Percentiles rank a stretch among this genome's conserved stretches.
phyloP scores from a whole-genome alignment of 306 rosid species.

The Prunus padus region DNA sequence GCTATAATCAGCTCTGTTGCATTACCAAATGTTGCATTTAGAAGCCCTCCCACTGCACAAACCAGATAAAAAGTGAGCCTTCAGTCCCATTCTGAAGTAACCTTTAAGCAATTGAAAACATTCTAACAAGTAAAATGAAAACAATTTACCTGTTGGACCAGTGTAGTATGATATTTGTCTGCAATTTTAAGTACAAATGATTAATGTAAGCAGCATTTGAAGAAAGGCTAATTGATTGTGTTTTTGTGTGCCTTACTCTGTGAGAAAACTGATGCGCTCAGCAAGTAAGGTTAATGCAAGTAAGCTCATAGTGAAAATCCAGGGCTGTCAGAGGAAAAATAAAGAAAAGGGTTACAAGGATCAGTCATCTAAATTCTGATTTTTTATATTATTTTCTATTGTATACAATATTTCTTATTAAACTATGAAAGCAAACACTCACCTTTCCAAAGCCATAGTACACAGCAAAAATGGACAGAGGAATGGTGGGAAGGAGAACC shows the following conservation, averaged over 20 bases:
- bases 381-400: not conserved
- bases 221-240: not conserved
- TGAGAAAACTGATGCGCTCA: constrained; percentile 88
- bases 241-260: constrained; percentile 59
- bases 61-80: not conserved
- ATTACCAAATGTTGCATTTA: constrained; percentile 94
- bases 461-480: constrained; percentile 55
- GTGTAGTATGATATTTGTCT: constrained; percentile 84
- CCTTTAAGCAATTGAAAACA: too few species aligned
- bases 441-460: constrained; percentile 57
- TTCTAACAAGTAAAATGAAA: too few species aligned
- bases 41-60: constrained; percentile 78
- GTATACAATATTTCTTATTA: not conserved
- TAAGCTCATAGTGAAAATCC: constrained; percentile 75
- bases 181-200: constrained; percentile 18
- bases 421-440: constrained; percentile 14
- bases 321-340: constrained; percentile 44
- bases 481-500: constrained; percentile 71
- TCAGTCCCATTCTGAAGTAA: not conserved
- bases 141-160: constrained; percentile 70
- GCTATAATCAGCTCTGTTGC: constrained; percentile 83
- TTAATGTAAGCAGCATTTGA: not conserved
- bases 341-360: not conserved
- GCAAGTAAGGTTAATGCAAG: constrained; percentile 80
- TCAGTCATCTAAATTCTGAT: not conserved